Percentiles rank a stretch among this genome's conserved stretches.
Evolutionary conservation across 257 asterid species (phyloP).

Genomic region (Phtheirospermum japonicum): DNA sequence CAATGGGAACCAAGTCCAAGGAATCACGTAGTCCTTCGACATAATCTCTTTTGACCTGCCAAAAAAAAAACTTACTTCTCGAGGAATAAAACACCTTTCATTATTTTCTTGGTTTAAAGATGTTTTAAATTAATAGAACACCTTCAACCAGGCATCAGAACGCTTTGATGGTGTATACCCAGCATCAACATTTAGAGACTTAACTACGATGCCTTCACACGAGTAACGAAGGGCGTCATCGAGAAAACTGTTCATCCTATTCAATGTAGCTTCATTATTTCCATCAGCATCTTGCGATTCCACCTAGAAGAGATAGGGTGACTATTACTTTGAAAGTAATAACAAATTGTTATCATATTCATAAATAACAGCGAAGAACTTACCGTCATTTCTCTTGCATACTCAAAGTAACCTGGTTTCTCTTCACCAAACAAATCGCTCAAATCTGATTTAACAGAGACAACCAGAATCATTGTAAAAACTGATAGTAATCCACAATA

Average conservation of each 20-base stretch:
- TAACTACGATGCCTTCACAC: slow-evolving; percentile 93
- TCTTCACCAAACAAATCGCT: slow-evolving; percentile 61
- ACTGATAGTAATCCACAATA: slow-evolving; percentile 7
- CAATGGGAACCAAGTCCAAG: slow-evolving; percentile 90
- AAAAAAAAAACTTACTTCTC: slow-evolving; percentile 17
- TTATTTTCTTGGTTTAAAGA: slow-evolving; percentile 23
- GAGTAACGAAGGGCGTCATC: slow-evolving; percentile 62
- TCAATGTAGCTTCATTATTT: slow-evolving; percentile 56
- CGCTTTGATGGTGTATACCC: slow-evolving; percentile 88
- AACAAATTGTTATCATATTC: neutral
- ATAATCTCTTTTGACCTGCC: slow-evolving; percentile 86
- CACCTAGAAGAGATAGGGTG: slow-evolving; percentile 50
- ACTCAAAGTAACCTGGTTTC: slow-evolving; percentile 72
- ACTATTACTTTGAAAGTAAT: slow-evolving; percentile 15
- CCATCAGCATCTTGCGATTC: slow-evolving; percentile 57
- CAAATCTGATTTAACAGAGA: slow-evolving; percentile 49
- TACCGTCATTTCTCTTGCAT: slow-evolving; percentile 78
- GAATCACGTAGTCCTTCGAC: slow-evolving; percentile 83
- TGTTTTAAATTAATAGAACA: slow-evolving; percentile 28
- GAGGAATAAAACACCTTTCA: slow-evolving; percentile 4
- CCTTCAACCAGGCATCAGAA: slow-evolving; percentile 95
- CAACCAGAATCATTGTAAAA: slow-evolving; percentile 26
- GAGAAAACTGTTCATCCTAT: slow-evolving; percentile 62
- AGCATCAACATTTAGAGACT: slow-evolving; percentile 76
- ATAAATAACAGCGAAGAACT: slow-evolving; percentile 26